These are phyloP conservation scores for Sclerotinia borealis DNA, from an alignment of 2,329 filamentous ascomycete species.

Conservation along the genomic window DNA sequence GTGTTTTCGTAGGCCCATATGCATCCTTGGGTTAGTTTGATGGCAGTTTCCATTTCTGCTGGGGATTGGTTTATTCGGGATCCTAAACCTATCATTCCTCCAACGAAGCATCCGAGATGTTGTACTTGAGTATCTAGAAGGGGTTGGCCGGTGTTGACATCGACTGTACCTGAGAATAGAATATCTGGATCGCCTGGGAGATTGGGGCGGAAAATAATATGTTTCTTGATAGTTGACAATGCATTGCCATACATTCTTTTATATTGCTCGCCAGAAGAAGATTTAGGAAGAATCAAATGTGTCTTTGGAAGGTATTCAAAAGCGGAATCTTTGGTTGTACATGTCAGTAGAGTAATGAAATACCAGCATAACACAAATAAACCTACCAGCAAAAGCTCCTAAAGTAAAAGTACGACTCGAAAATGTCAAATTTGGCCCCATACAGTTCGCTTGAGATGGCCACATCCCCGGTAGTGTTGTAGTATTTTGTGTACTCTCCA, in stretches of 20 bases:
- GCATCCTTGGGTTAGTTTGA: slow-evolving; percentile 54
- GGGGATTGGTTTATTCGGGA: slow-evolving; percentile 51
- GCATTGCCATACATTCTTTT: slow-evolving; percentile 38
- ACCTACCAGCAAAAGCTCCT: slow-evolving; percentile 48
- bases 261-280: slow-evolving; percentile 28
- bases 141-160: slow-evolving; percentile 18
- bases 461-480: slow-evolving; percentile 55
- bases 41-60: slow-evolving; percentile 48
- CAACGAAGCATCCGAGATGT: slow-evolving; percentile 64
- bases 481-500: slow-evolving; percentile 45
- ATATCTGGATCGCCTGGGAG: slow-evolving; percentile 39
- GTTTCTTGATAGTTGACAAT: slow-evolving; percentile 39
- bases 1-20: slow-evolving; percentile 53
- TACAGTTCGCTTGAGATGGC: slow-evolving; percentile 46
- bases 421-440: slow-evolving; percentile 36
- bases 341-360: slow-evolving; percentile 49
- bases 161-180: slow-evolving; percentile 42
- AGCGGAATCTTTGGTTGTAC: slow-evolving; percentile 50
- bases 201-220: slow-evolving; percentile 38
- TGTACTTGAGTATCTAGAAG: slow-evolving; percentile 36
- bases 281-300: slow-evolving; percentile 23
- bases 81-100: slow-evolving; percentile 61
- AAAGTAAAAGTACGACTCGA: slow-evolving; percentile 50
- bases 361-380: slow-evolving; percentile 45
- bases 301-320: slow-evolving; percentile 61